Percentiles rank a stretch among this genome's conserved stretches.
These are phyloP conservation scores for Pythium monospermum DNA, from an alignment of 352 stramenopile genomes.

Conservation along the genomic window DNA sequence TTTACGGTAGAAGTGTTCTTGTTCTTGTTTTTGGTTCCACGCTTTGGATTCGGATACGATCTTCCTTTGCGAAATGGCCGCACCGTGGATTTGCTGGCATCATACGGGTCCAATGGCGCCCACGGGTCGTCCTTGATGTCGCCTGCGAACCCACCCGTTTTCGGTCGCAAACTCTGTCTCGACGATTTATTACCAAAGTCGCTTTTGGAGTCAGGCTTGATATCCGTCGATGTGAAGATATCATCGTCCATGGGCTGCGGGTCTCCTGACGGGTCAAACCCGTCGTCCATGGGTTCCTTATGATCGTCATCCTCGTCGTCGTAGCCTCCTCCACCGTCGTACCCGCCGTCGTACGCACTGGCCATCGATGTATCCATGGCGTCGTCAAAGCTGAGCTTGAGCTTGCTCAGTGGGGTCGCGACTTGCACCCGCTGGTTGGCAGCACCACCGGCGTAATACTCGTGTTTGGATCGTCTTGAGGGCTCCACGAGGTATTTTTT, in stretches of 20 bases:
- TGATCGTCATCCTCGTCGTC: conserved; percentile 31
- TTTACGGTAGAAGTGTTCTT: conserved; percentile 42
- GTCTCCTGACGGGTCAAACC: too few relatives aligned
- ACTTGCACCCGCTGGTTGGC: conserved; percentile 3
- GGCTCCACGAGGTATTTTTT: conserved; percentile 60
- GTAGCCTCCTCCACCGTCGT: conserved; percentile 17
- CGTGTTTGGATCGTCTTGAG: too few relatives aligned
- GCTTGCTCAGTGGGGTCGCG: conserved; percentile 21
- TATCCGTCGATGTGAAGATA: conserved; percentile 8
- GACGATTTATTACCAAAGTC: too few relatives aligned
- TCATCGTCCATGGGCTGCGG: conserved; percentile 6
- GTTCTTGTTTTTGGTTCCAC: conserved; percentile 27
- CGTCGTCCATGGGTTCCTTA: not conserved
- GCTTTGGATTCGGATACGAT: conserved; percentile 51
- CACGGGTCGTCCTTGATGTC: conserved; percentile 66
- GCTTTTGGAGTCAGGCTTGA: conserved; percentile 17
- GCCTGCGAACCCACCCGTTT: not conserved
- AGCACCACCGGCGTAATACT: not conserved
- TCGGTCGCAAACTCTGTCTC: too few relatives aligned
- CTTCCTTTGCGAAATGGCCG: conserved; percentile 71
- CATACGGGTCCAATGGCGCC: conserved; percentile 68
- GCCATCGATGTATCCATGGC: conserved; percentile 18
- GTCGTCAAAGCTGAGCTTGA: conserved; percentile 22
- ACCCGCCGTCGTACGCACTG: conserved; percentile 16
- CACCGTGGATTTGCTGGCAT: conserved; percentile 56